Conservation (phyloP, 768 basidiomycete genomes). For the Termitomyces sp. region DNA sequence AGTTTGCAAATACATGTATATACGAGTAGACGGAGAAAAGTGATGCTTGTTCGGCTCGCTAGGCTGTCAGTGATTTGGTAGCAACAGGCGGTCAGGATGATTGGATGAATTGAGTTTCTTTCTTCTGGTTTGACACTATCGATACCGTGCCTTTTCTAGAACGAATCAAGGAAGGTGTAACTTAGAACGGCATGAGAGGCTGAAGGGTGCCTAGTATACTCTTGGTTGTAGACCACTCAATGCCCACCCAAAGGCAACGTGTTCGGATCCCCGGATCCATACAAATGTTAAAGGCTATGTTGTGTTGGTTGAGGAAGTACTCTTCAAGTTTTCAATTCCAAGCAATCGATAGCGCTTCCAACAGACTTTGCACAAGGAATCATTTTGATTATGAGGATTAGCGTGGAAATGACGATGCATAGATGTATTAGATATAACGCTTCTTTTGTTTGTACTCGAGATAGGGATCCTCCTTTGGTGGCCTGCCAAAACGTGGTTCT, state of each 20-base stretch:
- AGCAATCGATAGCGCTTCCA: not conserved
- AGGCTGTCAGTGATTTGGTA: not conserved
- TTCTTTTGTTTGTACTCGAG: conserved; percentile 41
- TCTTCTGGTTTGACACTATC: no score
- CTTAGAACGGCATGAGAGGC: not conserved
- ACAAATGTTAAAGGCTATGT: not conserved
- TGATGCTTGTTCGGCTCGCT: no score
- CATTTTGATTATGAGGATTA: not conserved
- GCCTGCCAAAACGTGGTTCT: conserved; percentile 54
- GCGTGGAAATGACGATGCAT: not conserved
- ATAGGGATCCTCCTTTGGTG: conserved; percentile 51
- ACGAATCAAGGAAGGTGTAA: not conserved
- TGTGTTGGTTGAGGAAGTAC: not conserved
- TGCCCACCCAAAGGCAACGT: not conserved
- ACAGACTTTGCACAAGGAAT: not conserved
- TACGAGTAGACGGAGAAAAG: no score
- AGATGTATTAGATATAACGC: conserved; percentile 34
- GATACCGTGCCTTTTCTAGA: not conserved
- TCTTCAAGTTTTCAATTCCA: not conserved
- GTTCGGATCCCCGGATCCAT: not conserved
- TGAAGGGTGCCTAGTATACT: not conserved
- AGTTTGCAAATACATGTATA: no score
- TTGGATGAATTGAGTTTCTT: no score
- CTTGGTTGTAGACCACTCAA: not conserved
- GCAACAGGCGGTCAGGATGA: not conserved